Base-by-base conservation (phyloP, 1,284 basidiomycete species). In the Dichomitus squalens region DNA sequence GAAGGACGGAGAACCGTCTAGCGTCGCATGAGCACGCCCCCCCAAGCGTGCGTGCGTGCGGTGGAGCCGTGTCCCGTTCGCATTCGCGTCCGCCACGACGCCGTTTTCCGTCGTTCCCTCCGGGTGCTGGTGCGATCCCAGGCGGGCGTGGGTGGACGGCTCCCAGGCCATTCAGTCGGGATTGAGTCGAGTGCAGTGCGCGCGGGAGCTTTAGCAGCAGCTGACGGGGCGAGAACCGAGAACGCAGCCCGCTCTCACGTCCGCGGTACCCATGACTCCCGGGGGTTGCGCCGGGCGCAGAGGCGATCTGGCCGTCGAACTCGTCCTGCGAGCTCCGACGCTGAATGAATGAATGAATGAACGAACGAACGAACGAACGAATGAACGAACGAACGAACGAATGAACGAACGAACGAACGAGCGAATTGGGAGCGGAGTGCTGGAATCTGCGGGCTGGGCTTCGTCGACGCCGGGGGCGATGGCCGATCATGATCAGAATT, bases 81-180 rank as follows among this genome's bases (percentile, higher is more conserved):
- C 7, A 7, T 12, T 4, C 25, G 16, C 21, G 6, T n/a, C 41
- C 25, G 12, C 23, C 8, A 18, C n/a, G 25, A 23, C 27, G 25
- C 25, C 25, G 23, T 23, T 44, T 25, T 25, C 41, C 25, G 41
- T 44, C 25, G 41, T 21, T 23, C 21, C 14, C 40, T 43, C 39
- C 23, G 18, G 8, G 20, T 25, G 40, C 40, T 44, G 41, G 41
- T n/a, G 41, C 23, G 25, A 44, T 44, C 41, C 25, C 40, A 23
- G 44, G 29, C 44, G 44, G 18, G 29, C 44, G 44, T 47, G 44
- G 44, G 44, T 27, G 20, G 16, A 47, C 27, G 7, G 44, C 44
- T 47, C 44, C 44, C 44, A 47, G 44, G 44, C 44, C 44, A 47
- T 47, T 47, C 44, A 47, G 44, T 47, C 29, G 44, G 25, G 29